These are phyloP conservation scores for Zygotorulaspora mrakii DNA, from an alignment of 1,139 yeast species.

Conservation along the genomic window DNA sequence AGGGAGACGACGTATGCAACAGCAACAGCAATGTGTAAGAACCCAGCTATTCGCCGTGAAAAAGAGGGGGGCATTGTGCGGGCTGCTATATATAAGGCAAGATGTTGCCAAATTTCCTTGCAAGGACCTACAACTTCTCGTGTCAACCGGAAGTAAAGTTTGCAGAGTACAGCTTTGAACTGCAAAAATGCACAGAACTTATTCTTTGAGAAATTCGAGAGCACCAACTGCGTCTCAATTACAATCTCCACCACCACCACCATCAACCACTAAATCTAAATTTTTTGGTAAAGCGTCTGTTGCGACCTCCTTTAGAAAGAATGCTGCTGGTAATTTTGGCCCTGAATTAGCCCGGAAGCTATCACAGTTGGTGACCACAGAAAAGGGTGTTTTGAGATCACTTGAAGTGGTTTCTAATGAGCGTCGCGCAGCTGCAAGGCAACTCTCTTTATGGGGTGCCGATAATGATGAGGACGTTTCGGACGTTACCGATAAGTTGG, in stretches of 20 bases:
- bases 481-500: constrained; percentile 82
- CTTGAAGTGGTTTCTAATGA: constrained; percentile 74
- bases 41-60: too few species aligned
- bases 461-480: constrained; percentile 80
- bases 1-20: not conserved
- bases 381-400: constrained; percentile 75
- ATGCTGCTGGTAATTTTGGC: constrained; percentile 70
- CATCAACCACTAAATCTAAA: constrained; percentile 63
- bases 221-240: constrained; percentile 81
- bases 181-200: constrained; percentile 68
- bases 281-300: constrained; percentile 73
- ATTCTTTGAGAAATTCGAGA: constrained; percentile 71
- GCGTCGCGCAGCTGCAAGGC: constrained; percentile 80
- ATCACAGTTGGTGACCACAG: constrained; percentile 75
- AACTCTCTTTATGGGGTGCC: constrained; percentile 81
- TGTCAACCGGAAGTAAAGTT: too few species aligned
- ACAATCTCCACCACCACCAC: constrained; percentile 78
- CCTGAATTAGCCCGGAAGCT: constrained; percentile 77
- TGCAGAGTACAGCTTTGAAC: not conserved
- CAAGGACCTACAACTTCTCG: too few species aligned
- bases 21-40: constrained; percentile 1
- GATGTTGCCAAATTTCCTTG: too few species aligned
- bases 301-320: constrained; percentile 62
- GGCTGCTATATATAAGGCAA: constrained; percentile 1
- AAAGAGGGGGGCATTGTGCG: too few species aligned